Evolutionary conservation across 805 yeast genomes (phyloP), one percentile per base, ranked within the genome.

Genomic region (Ogataea methylovora): DNA sequence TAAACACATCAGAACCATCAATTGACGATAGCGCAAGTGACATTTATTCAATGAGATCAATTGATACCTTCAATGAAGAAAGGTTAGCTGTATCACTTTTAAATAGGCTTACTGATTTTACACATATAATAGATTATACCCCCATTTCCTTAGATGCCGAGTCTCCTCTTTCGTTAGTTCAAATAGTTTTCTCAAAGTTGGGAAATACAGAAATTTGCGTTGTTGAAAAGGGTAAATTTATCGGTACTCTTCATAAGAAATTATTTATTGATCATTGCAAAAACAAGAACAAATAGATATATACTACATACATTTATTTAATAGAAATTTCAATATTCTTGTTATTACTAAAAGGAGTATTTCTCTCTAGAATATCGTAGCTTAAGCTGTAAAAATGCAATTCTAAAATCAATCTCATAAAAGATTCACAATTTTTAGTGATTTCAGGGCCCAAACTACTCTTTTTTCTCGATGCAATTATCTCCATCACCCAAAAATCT

Each of bases 181-280:
- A 72, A 36, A 54, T 65, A 47, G 55, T 74, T 16, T 74, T 74
- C 48, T 66, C 71, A 29, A 65, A 69, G 42, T 53, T 74, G 23
- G 80, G 80, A 1, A 65, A 62, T 24, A 49, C 79, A 28, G 56
- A 57, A 34, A 70, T 72, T 2, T 63, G 72, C 35, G 67, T 71
- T 1, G 49, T 67, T 18, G 42, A 61, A 11, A 59, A 66, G 21
- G 79, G 77, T 10, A 50, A 56, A 34, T 73, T 63, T 45, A 61
- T 61, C 36, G 79, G 79, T 1, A 60, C 73, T 4, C 50, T 74
- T 38, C 77, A 75, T 44, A 71, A 70, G 49, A 73, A 74, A 49
- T 60, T 62, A 28, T 64, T 71, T 41, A 68, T 74, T 35, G 76
- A 71, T 36, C 69, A 52, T 20, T 20, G 22, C 9, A 20, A 9